Percentiles rank a stretch among this genome's conserved stretches.
These are phyloP conservation scores for Parvularia atlantis DNA, from an alignment of 78 protist genomes.

Conservation along the genomic window DNA sequence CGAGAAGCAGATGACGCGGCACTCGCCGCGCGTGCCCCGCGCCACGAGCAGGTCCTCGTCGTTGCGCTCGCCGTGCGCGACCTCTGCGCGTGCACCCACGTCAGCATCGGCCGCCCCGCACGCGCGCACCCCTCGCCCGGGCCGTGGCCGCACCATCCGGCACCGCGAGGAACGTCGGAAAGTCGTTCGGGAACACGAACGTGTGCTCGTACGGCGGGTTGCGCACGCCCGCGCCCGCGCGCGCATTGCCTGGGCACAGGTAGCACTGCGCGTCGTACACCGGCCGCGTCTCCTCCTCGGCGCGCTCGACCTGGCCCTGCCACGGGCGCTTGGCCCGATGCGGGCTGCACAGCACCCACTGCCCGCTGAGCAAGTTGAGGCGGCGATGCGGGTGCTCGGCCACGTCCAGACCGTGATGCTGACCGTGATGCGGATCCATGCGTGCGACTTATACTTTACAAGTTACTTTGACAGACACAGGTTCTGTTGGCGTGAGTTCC, in stretches of 20 bases:
- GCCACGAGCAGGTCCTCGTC: not conserved
- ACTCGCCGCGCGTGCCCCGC: slow-evolving; percentile 7
- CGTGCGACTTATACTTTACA: not conserved
- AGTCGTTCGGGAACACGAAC: slow-evolving; percentile 37
- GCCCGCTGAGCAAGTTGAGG: not conserved
- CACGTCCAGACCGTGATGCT: no score
- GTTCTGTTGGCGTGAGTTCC: no score
- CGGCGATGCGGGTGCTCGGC: not conserved
- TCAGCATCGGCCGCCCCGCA: no score
- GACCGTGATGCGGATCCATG: not conserved
- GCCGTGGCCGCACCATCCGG: no score
- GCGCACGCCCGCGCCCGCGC: not conserved
- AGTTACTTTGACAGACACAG: no score
- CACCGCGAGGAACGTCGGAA: slow-evolving; percentile 21
- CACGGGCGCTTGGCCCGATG: slow-evolving; percentile 1
- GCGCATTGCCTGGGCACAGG: slow-evolving; percentile 7
- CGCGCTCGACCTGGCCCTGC: slow-evolving; percentile 3
- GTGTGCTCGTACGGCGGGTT: slow-evolving; percentile 11
- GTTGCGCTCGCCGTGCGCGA: no score
- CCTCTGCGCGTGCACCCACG: no score
- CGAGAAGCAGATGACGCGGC: slow-evolving; percentile 36
- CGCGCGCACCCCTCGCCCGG: no score
- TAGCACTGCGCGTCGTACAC: slow-evolving; percentile 1
- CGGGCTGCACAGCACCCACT: slow-evolving; percentile 5
- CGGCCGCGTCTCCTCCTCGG: not conserved